Conservation (phyloP, 306 rosid species). For the Oxytropis ochrocephala region DNA sequence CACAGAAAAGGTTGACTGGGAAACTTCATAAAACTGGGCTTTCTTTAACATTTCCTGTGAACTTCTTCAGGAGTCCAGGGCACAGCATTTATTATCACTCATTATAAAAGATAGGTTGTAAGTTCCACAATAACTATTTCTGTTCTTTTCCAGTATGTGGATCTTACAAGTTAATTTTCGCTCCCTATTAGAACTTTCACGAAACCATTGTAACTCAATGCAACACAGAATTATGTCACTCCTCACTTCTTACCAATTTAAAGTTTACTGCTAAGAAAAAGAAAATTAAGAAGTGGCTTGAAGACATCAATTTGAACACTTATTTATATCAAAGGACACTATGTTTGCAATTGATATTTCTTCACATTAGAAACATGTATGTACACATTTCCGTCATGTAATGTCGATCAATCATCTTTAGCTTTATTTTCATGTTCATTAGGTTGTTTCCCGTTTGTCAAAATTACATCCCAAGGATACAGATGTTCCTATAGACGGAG, state of each 20-base stretch:
- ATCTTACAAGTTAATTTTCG: constrained; percentile 3
- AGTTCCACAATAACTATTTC: neutral
- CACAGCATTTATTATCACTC: neutral
- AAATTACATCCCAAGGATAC: constrained; percentile 65
- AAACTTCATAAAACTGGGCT: neutral
- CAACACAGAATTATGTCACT: neutral
- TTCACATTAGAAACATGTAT: neutral
- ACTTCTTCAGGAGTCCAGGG: neutral
- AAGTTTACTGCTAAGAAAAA: neutral
- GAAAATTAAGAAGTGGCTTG: neutral
- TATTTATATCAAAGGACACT: neutral
- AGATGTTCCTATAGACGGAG: constrained; percentile 57
- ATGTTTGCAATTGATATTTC: constrained; percentile 14
- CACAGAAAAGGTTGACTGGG: neutral
- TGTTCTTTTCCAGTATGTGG: neutral
- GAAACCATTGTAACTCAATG: neutral
- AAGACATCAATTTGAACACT: neutral
- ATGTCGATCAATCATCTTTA: neutral
- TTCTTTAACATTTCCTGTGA: constrained; percentile 3
- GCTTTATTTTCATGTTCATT: constrained; percentile 17
- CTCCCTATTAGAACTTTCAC: neutral
- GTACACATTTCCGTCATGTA: neutral
- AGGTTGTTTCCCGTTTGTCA: constrained; percentile 69
- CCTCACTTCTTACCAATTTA: neutral
- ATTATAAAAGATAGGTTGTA: neutral